Evolutionary conservation across 805 yeast species (phyloP).

Genomic region (Zygoascus biomembranicola): DNA sequence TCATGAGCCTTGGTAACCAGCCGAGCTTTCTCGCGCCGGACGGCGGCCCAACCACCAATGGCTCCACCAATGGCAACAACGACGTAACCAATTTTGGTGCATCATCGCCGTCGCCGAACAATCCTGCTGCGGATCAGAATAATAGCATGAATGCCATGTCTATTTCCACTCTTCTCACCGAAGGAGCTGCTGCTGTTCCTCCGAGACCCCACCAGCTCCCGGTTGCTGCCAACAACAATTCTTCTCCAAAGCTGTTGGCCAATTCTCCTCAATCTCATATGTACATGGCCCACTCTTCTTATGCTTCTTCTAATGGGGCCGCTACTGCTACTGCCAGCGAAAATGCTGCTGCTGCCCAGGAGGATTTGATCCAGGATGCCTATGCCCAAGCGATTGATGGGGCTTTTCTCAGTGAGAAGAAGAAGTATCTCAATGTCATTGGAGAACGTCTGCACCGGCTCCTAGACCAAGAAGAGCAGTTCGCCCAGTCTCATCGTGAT

Average conservation of each 20-base stretch:
- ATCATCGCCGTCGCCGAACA: no score
- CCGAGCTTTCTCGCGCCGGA: neutral
- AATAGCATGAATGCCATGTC: neutral
- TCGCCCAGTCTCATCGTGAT: conserved; percentile 1
- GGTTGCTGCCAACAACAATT: neutral
- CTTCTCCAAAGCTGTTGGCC: neutral
- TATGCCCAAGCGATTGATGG: neutral
- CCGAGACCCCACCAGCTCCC: neutral
- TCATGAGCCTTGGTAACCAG: neutral
- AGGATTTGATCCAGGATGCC: neutral
- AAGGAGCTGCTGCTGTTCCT: neutral
- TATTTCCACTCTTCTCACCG: neutral
- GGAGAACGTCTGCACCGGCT: conserved; percentile 6
- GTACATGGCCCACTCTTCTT: neutral
- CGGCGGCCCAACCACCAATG: neutral
- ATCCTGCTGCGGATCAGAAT: neutral
- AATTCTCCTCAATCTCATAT: neutral
- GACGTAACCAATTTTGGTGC: no score
- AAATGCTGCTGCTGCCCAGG: neutral
- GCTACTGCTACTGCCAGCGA: neutral
- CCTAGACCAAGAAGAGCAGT: conserved; percentile 1
- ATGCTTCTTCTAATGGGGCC: neutral
- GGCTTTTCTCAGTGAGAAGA: conserved; percentile 10
- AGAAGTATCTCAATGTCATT: conserved; percentile 8
- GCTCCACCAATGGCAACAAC: neutral